Conservation (phyloP, 495 filamentous ascomycete genomes). For the Clavariopsis aquatica region DNA sequence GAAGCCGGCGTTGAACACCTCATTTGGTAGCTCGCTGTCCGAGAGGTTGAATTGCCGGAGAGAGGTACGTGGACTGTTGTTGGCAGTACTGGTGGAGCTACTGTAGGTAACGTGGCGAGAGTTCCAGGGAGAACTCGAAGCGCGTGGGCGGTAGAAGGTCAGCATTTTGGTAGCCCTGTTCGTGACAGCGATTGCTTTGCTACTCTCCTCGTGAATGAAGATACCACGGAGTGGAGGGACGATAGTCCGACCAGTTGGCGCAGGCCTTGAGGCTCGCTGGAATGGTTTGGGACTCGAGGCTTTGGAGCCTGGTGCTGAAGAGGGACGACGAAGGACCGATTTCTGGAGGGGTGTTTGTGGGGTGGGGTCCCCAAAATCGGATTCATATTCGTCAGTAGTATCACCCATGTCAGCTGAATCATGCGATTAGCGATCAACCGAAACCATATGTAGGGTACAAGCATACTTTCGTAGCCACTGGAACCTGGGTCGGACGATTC, state of each 20-base stretch:
- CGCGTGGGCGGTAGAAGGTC: constrained; percentile 58
- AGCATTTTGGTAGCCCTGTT: constrained; percentile 70
- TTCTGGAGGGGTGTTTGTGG: constrained; percentile 53
- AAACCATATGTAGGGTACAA: constrained; percentile 30
- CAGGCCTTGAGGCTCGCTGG: constrained; percentile 37
- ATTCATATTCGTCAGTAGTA: constrained; percentile 76
- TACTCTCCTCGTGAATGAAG: constrained; percentile 40
- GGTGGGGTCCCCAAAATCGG: constrained; percentile 61
- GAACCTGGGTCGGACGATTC: constrained; percentile 58
- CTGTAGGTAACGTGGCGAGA: constrained; percentile 32
- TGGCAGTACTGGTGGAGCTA: constrained; percentile 55
- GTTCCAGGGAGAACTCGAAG: constrained; percentile 21
- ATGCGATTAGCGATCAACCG: constrained; percentile 55
- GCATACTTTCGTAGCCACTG: constrained; percentile 78
- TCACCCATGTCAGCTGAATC: constrained; percentile 73
- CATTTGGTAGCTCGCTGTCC: constrained; percentile 52
- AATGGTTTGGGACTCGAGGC: constrained; percentile 50
- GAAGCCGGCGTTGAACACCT: constrained; percentile 51
- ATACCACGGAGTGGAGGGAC: constrained; percentile 42
- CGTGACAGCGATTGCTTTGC: constrained; percentile 72
- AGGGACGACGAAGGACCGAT: constrained; percentile 58
- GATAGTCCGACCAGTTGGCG: not conserved
- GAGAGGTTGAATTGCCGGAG: constrained; percentile 52
- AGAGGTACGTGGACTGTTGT: constrained; percentile 54
- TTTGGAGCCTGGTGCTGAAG: constrained; percentile 55